A percentile compares a stretch with the other conserved stretches of the same genome.
Conservation (phyloP, 176 grass and related monocot genomes). For the Coix lacrymajobi region DNA sequence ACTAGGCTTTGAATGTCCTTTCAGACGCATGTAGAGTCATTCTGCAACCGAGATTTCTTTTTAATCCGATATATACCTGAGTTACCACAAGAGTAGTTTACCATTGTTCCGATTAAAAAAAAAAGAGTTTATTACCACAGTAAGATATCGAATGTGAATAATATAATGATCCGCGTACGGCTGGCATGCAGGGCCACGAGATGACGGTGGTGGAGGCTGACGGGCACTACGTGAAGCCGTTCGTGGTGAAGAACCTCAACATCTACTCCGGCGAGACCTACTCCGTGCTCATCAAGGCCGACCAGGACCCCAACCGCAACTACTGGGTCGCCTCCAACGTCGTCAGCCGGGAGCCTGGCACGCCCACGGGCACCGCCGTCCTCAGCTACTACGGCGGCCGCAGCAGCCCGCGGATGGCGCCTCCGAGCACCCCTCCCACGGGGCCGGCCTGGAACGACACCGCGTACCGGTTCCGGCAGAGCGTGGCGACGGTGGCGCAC, state of each 20-base stretch:
- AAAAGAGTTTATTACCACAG: too few relatives aligned
- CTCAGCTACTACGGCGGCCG: slow-evolving; percentile 57
- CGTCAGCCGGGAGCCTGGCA: slow-evolving; percentile 50
- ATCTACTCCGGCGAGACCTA: slow-evolving; percentile 96
- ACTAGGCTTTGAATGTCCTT: too few relatives aligned
- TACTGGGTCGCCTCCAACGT: slow-evolving; percentile 79
- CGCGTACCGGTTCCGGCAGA: slow-evolving; percentile 43
- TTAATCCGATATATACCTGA: too few relatives aligned
- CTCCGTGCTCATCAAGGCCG: slow-evolving; percentile 66
- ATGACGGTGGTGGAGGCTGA: slow-evolving; percentile 84
- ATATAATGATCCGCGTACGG: too few relatives aligned
- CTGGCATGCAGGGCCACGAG: slow-evolving; percentile 42
- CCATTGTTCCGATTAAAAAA: too few relatives aligned
- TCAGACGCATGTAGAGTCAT: too few relatives aligned
- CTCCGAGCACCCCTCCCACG: not conserved
- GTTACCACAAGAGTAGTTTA: too few relatives aligned
- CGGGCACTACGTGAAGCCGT: slow-evolving; percentile 85
- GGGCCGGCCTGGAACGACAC: slow-evolving; percentile 78
- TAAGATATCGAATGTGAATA: too few relatives aligned
- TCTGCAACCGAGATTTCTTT: too few relatives aligned
- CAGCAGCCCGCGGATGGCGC: slow-evolving; percentile 9
- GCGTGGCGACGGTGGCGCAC: slow-evolving; percentile 44
- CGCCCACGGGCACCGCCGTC: slow-evolving; percentile 50
- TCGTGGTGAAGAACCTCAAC: slow-evolving; percentile 75
- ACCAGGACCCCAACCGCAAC: slow-evolving; percentile 75